A percentile compares a stretch with the other conserved stretches of the same genome.
Conservation (phyloP, 2,329 filamentous ascomycete species). For the Hymenoscyphus repandus region DNA sequence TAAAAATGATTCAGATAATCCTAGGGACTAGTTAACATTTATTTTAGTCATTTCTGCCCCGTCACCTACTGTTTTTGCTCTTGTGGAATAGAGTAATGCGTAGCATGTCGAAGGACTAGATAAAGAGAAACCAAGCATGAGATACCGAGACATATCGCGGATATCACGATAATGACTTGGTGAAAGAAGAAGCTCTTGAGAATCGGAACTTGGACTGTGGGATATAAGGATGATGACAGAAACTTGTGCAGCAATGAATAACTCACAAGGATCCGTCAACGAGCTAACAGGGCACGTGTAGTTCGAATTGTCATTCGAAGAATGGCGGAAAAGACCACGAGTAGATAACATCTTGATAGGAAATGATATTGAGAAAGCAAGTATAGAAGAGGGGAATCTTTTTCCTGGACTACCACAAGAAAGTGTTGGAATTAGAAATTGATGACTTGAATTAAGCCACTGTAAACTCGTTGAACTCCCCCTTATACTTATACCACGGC, state of each 20-base stretch:
- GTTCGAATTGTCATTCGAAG: too few species aligned
- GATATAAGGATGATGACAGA: background rate
- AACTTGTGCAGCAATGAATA: background rate
- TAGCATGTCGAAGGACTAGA: constrained; percentile 13
- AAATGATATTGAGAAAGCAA: too few species aligned
- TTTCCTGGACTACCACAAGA: too few species aligned
- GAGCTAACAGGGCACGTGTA: background rate
- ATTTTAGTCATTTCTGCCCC: background rate
- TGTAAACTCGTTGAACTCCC: too few species aligned
- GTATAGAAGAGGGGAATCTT: too few species aligned
- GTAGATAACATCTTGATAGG: too few species aligned
- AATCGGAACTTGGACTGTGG: constrained; percentile 8
- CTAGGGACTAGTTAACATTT: background rate
- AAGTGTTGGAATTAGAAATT: too few species aligned
- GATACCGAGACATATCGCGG: constrained; percentile 8
- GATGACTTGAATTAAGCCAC: too few species aligned
- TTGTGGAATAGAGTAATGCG: constrained; percentile 12
- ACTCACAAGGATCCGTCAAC: background rate
- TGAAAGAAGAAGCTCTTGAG: constrained; percentile 10
- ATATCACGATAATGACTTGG: constrained; percentile 8
- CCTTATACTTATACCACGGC: too few species aligned
- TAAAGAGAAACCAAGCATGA: constrained; percentile 9
- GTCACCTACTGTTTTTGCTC: constrained; percentile 14
- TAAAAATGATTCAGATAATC: constrained; percentile 38
- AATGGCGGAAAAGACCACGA: too few species aligned